Evolutionary conservation across 2,329 filamentous ascomycete species (phyloP), one percentile per base, ranked within the genome.

Genomic region (Ampelomyces quisqualis): DNA sequence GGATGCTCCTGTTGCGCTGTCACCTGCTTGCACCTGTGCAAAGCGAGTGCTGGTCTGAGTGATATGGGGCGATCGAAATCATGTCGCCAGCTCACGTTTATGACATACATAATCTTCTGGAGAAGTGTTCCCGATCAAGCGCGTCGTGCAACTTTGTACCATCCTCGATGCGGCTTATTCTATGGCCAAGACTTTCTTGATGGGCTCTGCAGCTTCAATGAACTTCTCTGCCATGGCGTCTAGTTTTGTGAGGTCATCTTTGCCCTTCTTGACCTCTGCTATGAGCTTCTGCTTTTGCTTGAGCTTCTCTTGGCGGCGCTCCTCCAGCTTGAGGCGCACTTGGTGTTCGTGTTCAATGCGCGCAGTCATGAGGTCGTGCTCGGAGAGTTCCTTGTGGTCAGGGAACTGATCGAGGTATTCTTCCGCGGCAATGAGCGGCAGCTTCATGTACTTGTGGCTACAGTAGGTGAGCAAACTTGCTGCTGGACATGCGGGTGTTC

Each of bases 171-270:
- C n/a, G n/a, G n/a, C n/a, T n/a, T 62, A 77, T 53, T 78, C 85
- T 67, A 90, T 90, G 60, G 91, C 88, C 53, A 95, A 90, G 2
- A 88, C 80, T 65, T 85, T 87, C 68, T 90, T 85, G 43, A 95
- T 94, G 0, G 88, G 88, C 76, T 90, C 91, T 35, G 88, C 88
- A 34, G 87, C 88, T 69, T 94, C 89, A 58, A 95, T 91, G 63
- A 95, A 95, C 60, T 88, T 90, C 71, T 97, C 93, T 42, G 97
- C 74, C 68, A 95, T 89, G 61, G 87, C 86, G 59, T 98, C 93
- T 46, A 98, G 73, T 60, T 86, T 95, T 14, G 87, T 90, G 34
- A 98, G 73, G 60, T 97, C 90, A 40, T 96, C 90, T 67, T 95
- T 95, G 53, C 91, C 81, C 71, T 89, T 89, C 72, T 94, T 95